Evolutionary conservation across 805 yeast species (phyloP), one percentile per base, ranked within the genome.

Genomic region (Myxozyma neotropica): DNA sequence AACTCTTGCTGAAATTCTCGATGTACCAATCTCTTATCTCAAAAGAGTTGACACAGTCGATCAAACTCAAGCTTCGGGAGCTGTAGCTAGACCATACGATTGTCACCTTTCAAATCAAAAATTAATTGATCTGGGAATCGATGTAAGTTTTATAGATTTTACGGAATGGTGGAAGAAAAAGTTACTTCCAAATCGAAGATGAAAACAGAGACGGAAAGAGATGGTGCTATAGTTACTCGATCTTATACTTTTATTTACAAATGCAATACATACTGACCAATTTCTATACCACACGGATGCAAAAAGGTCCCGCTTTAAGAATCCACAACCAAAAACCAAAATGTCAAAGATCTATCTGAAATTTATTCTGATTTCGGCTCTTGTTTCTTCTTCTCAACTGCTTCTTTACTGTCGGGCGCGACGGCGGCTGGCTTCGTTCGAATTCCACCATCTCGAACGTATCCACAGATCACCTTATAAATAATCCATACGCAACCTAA

Each of bases 401-500:
- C 47, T 27, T 39, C 55, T 17, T 51, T 45, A 12, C 23, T 29
- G 35, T 36, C 40, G 6, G 59, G 55, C 33, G 36, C 48, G 2
- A 26, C 58, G 7, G 49, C 58, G 8, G 33, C 54, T 7, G 51
- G 42, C 7, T 40, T 46, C 48, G 48, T 55, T 29, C 59, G 40
- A 26, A 64, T 63, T 7, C 64, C 61, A 26, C 66, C 66, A 26
- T 62, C 66, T 7, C 65, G 61, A 19, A 46, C 8, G 17, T 21
- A 51, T 13, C 54, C 55, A 7, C 46, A 33, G 13, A 55, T 24
- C 13, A 60, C 44, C 44, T 60, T 58, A 27, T 52, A 58, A 13
- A 53, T 47, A 27, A 66, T 60, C 68, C 66, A 66, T 3, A 62
- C 13, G 40, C 66, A 63, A 2, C 68, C 68, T 17, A 55, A 19